These are phyloP conservation scores for Saccharomyces eubayanus DNA, from an alignment of 805 yeast species.

Conservation along the genomic window DNA sequence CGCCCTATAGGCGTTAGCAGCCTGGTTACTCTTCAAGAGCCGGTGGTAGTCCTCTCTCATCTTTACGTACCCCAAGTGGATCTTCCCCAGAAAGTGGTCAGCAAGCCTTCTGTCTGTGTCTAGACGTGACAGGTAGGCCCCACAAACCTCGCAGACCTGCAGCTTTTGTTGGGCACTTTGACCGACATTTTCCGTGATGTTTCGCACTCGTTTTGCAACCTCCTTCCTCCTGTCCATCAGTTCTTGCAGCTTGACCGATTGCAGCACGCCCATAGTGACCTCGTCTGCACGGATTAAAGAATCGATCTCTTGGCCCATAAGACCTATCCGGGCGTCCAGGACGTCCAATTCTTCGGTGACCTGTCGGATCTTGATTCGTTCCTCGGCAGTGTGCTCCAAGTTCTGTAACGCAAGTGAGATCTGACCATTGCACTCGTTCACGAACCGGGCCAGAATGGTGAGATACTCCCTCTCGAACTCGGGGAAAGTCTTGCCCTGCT, in stretches of 20 bases:
- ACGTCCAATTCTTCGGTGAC: slow-evolving; percentile 51
- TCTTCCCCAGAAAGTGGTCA: slow-evolving; percentile 82
- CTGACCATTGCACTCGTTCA: slow-evolving; percentile 59
- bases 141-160: slow-evolving; percentile 85
- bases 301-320: slow-evolving; percentile 59
- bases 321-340: slow-evolving; percentile 53
- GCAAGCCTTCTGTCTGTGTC: slow-evolving; percentile 85
- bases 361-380: slow-evolving; percentile 47
- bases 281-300: slow-evolving; percentile 44
- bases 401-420: slow-evolving; percentile 55
- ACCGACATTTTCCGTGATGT: slow-evolving; percentile 62
- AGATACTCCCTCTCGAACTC: slow-evolving; percentile 41
- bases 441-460: slow-evolving; percentile 42
- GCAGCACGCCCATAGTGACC: slow-evolving; percentile 42
- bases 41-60: slow-evolving; percentile 53
- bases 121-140: slow-evolving; percentile 74
- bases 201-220: slow-evolving; percentile 49
- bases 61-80: slow-evolving; percentile 73
- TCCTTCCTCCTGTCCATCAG: slow-evolving; percentile 41
- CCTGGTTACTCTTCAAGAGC: slow-evolving; percentile 22
- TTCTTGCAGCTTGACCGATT: slow-evolving; percentile 39
- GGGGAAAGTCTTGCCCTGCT: slow-evolving; percentile 37
- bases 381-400: slow-evolving; percentile 62
- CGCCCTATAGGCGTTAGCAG: neutral
- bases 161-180: slow-evolving; percentile 83